Evolutionary conservation across 1,284 basidiomycete genomes (phyloP).

Genomic region (Bjerkandera adusta): DNA sequence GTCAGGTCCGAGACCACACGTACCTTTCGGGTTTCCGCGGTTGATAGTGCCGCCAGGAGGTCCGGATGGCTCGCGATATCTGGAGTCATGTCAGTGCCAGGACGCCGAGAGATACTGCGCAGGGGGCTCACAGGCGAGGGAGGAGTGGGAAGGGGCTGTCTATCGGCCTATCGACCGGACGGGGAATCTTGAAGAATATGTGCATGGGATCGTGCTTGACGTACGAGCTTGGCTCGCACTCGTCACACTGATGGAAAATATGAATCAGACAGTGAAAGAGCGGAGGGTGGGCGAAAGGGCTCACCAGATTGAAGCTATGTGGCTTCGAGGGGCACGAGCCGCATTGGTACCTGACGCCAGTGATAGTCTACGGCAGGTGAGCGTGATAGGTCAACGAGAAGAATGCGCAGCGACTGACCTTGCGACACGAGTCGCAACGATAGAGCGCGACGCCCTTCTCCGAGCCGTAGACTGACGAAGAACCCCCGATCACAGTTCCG

Average conservation of each 20-base stretch:
- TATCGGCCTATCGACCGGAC: conserved; percentile 72
- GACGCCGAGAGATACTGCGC: background rate
- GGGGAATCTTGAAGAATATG: conserved; percentile 82
- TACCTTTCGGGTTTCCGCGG: conserved; percentile 59
- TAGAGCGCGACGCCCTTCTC: no score
- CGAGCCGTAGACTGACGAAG: conserved; percentile 26
- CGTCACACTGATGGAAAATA: conserved; percentile 59
- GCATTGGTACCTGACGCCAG: conserved; percentile 75
- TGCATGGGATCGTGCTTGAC: conserved; percentile 79
- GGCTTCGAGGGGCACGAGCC: conserved; percentile 70
- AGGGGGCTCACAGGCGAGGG: conserved; percentile 61
- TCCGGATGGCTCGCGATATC: conserved; percentile 71
- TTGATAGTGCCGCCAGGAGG: conserved; percentile 41
- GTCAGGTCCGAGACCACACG: conserved; percentile 11
- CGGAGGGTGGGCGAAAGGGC: conserved; percentile 17
- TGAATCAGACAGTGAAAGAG: background rate
- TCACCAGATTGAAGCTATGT: conserved; percentile 61
- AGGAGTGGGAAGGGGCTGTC: conserved; percentile 59
- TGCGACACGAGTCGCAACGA: conserved; percentile 41
- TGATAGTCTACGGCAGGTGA: conserved; percentile 47
- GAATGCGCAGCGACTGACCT: conserved; percentile 39
- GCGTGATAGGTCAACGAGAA: conserved; percentile 4
- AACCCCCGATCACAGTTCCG: conserved; percentile 58
- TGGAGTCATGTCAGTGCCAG: conserved; percentile 22
- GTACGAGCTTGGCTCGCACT: conserved; percentile 79